Evolutionary conservation across 768 basidiomycete species (phyloP).

Genomic region (Boletus coccyginus): DNA sequence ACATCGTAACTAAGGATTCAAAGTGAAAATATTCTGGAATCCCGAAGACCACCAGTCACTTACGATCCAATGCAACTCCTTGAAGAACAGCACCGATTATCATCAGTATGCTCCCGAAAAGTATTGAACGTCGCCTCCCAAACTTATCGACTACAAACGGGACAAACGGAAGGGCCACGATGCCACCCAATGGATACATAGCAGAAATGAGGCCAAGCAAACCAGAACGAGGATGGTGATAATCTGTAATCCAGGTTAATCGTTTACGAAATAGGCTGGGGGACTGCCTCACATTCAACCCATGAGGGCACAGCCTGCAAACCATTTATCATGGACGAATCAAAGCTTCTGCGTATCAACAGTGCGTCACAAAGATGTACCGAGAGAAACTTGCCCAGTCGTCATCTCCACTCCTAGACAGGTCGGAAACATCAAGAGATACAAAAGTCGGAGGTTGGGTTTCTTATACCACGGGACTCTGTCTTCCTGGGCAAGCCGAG

Average conservation of each 20-base stretch:
- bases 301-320: slow-evolving; percentile 58
- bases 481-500: slow-evolving; percentile 37
- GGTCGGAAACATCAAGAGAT: slow-evolving; percentile 51
- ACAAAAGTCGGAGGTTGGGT: slow-evolving; percentile 31
- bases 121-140: not conserved
- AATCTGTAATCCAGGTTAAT: no score
- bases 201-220: no score
- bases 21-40: no score
- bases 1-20: not conserved
- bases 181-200: slow-evolving; percentile 46
- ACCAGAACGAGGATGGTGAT: no score
- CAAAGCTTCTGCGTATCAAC: not conserved
- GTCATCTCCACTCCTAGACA: slow-evolving; percentile 17
- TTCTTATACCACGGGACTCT: not conserved
- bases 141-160: not conserved
- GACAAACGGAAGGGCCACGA: slow-evolving; percentile 47
- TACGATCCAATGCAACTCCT: not conserved
- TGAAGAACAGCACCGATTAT: not conserved
- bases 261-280: no score
- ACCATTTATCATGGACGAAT: slow-evolving; percentile 59
- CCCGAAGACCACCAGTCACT: not conserved
- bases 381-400: not conserved
- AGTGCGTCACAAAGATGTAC: no score
- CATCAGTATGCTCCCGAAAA: not conserved
- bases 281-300: slow-evolving; percentile 43